Evolutionary conservation across 2,329 filamentous ascomycete genomes (phyloP).

Genomic region (Dendrostoma leiphaemia): DNA sequence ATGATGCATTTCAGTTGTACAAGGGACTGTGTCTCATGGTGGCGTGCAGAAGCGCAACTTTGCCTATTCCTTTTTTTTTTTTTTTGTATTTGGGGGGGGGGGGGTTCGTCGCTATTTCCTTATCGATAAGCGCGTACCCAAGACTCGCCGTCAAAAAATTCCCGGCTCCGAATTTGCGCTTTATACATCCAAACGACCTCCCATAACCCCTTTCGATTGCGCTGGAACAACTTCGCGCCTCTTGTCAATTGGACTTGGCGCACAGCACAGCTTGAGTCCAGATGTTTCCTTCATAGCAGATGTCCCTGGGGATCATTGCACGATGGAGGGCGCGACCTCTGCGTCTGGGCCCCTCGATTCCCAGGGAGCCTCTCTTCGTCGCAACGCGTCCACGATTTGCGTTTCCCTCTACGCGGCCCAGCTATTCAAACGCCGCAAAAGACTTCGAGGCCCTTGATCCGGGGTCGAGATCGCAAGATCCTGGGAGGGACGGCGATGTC

Average conservation of each 20-base stretch:
- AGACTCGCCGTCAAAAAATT: no score
- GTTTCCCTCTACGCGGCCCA: not conserved
- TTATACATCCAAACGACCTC: not conserved
- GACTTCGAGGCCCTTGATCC: not conserved
- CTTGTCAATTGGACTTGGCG: conserved; percentile 4
- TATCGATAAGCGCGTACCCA: no score
- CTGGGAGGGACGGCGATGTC: no score
- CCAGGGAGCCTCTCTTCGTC: conserved; percentile 19
- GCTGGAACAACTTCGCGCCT: not conserved
- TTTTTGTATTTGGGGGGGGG: no score
- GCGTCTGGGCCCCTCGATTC: conserved; percentile 28
- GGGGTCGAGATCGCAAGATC: not conserved
- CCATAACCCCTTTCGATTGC: not conserved
- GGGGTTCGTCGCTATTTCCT: no score
- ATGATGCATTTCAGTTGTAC: no score
- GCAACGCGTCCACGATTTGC: not conserved
- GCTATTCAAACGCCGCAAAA: not conserved
- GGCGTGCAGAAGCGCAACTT: no score
- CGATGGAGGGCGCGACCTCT: conserved; percentile 40
- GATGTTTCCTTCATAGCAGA: conserved; percentile 41
- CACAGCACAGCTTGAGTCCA: not conserved
- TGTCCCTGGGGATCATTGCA: conserved; percentile 45
- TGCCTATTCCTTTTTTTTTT: no score
- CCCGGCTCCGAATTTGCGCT: not conserved
- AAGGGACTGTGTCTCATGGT: no score